Evolutionary conservation across 768 basidiomycete genomes (phyloP).

Genomic region (Nevesoporus exiguus): DNA sequence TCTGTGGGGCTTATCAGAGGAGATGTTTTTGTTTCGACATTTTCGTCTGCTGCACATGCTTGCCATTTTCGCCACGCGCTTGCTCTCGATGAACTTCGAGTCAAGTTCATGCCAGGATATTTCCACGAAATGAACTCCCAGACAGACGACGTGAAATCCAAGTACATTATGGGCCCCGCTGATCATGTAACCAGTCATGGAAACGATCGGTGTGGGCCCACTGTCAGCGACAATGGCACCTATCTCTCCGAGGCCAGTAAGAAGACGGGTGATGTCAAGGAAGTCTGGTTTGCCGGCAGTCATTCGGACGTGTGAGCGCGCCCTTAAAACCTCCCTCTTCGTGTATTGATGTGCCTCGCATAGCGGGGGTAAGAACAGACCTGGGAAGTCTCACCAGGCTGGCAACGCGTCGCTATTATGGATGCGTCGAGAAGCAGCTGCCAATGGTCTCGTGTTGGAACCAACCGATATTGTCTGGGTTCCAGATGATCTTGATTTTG

Average conservation of each 20-base stretch:
- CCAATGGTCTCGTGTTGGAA: slow-evolving; percentile 24
- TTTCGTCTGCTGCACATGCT: slow-evolving; percentile 1
- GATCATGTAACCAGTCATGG: background rate
- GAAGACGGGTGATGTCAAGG: slow-evolving; percentile 37
- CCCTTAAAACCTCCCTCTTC: accelerated
- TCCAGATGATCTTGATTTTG: slow-evolving; percentile 25
- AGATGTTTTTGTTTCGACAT: slow-evolving; percentile 7
- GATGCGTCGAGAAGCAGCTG: slow-evolving; percentile 33
- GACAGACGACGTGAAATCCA: slow-evolving; percentile 14
- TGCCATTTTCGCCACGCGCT: slow-evolving; percentile 17
- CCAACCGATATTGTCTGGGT: slow-evolving; percentile 28
- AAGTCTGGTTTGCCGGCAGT: slow-evolving; percentile 64
- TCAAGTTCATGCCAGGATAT: slow-evolving; percentile 51
- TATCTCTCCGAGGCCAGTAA: background rate
- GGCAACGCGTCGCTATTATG: slow-evolving; percentile 30
- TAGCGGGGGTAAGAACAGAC: slow-evolving; percentile 25
- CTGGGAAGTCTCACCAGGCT: slow-evolving; percentile 19
- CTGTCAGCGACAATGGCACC: background rate
- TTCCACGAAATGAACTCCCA: slow-evolving; percentile 25
- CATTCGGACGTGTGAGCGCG: slow-evolving; percentile 35
- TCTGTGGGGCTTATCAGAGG: slow-evolving; percentile 8
- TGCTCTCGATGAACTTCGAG: slow-evolving; percentile 14
- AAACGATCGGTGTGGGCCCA: background rate
- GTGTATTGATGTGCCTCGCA: background rate
- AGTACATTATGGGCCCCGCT: slow-evolving; percentile 1